Base-by-base conservation (phyloP, 495 filamentous ascomycete genomes). In the Penicillium verhagenii region DNA sequence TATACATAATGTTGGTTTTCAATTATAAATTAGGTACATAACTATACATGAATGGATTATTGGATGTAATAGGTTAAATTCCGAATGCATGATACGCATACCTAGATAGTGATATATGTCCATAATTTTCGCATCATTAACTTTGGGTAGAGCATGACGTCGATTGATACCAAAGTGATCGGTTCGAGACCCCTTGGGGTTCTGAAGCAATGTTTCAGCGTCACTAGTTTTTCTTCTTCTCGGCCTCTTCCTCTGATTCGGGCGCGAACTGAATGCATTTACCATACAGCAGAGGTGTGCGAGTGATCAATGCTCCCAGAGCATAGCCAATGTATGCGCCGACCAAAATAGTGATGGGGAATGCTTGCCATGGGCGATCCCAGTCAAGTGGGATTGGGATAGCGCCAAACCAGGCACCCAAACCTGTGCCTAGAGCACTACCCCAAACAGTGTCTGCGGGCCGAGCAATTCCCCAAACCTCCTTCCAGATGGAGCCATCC, bases 321-420 rank as follows among this genome's bases (percentile, higher is more conserved):
- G 74, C 77, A 68, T 79, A 88, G 4, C 89, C 89, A 18, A 83
- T 60, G 72, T 90, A 91, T 10, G 83, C 84, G 8, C 89, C 89
- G 1, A 78, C 78, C 2, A 92, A 64, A 50, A 98, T 89, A 0
- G 94, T 97, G 28, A 97, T 88, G 2, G 94, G 94, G 86, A 91
- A 98, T 67, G 88, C 90, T 80, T 98, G 94, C 94, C 94, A 98
- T 58, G 96, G 92, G 19, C 94, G 85, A 65, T 90, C 87, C 85
- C 92, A 97, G 68, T 97, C 94, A 57, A 98, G 74, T 18, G 94
- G 95, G 66, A 98, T 97, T 1, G 95, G 95, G 29, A 97, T 85
- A 82, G 68, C 59, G 76, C 79, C 53, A 76, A 92, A 58, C 89
- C 91, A 76, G 78, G 75, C 79, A 5, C 77, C 80, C 26, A 91